These are phyloP conservation scores for Tolypocladium guangdongense DNA, from an alignment of 2,329 filamentous ascomycete species.

Conservation along the genomic window DNA sequence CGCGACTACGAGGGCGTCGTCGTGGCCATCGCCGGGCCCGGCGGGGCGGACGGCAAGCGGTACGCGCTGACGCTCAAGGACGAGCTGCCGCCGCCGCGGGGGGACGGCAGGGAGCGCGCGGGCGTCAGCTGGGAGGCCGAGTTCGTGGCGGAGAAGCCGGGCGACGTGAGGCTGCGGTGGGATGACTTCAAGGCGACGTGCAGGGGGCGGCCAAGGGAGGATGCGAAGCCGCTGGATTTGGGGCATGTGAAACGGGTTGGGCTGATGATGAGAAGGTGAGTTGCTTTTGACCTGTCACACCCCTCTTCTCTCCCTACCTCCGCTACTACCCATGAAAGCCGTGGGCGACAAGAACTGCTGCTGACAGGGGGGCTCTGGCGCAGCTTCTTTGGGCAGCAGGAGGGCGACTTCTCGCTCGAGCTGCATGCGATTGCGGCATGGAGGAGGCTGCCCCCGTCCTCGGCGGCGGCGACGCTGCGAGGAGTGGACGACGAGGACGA, in stretches of 20 bases:
- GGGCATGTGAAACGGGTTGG: constrained; percentile 54
- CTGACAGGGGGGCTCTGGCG: not conserved
- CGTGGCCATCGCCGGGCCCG: constrained; percentile 30
- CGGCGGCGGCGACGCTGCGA: not conserved
- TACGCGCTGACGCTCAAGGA: constrained; percentile 74
- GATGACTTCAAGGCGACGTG: constrained; percentile 59
- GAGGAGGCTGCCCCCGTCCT: constrained; percentile 4
- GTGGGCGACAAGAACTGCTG: not conserved
- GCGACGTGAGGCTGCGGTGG: constrained; percentile 50
- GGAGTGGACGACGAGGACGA: constrained; percentile 12
- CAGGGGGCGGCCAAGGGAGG: constrained; percentile 52
- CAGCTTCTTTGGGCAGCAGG: constrained; percentile 66
- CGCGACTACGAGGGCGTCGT: constrained; percentile 49
- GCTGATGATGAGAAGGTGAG: constrained; percentile 71
- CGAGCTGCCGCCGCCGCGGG: constrained; percentile 41
- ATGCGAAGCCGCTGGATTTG: constrained; percentile 48
- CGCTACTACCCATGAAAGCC: not conserved
- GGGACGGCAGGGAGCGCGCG: constrained; percentile 60
- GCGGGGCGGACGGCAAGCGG: constrained; percentile 46
- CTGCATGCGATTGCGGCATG: constrained; percentile 18
- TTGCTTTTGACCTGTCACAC: not conserved
- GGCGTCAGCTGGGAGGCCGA: constrained; percentile 66
- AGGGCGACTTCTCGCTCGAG: constrained; percentile 48
- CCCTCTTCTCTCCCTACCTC: too few species aligned
- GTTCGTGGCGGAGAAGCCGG: constrained; percentile 33